Conservation (phyloP, 1,284 basidiomycete genomes). For the Boletus mariae region DNA sequence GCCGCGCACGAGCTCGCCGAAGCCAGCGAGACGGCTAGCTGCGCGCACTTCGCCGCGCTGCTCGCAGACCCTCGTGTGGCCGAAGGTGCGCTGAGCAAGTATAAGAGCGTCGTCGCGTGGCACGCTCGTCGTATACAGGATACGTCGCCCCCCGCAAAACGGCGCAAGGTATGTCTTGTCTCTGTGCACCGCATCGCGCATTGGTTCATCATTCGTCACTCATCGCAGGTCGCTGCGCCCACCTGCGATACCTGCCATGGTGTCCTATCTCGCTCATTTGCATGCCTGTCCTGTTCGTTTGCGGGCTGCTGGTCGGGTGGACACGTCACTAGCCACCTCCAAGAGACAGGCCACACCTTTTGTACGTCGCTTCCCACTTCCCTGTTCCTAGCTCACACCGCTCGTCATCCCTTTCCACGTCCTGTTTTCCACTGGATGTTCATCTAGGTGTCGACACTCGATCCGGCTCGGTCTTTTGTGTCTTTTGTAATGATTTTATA, state of each 20-base stretch:
- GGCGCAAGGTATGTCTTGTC: constrained; percentile 38
- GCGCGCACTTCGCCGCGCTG: constrained; percentile 21
- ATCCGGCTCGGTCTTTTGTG: constrained; percentile 58
- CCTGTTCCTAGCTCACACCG: neutral
- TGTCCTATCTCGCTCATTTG: constrained; percentile 67
- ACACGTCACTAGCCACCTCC: constrained; percentile 57
- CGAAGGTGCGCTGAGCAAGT: constrained; percentile 33
- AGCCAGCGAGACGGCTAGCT: constrained; percentile 9
- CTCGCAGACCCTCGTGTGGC: constrained; percentile 30
- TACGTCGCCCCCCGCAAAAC: constrained; percentile 37
- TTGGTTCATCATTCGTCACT: neutral
- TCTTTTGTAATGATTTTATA: constrained; percentile 56
- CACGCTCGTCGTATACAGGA: constrained; percentile 33
- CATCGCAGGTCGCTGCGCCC: constrained; percentile 43
- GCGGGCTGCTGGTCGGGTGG: constrained; percentile 68
- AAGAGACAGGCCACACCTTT: constrained; percentile 57
- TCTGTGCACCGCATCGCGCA: neutral
- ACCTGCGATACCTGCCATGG: constrained; percentile 61
- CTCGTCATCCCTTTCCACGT: neutral
- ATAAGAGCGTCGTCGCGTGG: constrained; percentile 41
- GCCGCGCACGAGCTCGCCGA: constrained; percentile 13
- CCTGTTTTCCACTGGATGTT: neutral
- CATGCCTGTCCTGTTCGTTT: constrained; percentile 75
- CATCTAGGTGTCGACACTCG: constrained; percentile 53
- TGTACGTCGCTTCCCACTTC: constrained; percentile 47